These are phyloP conservation scores for Chlorella sp. DNA, from an alignment of 139 green algal genomes.

Conservation along the genomic window DNA sequence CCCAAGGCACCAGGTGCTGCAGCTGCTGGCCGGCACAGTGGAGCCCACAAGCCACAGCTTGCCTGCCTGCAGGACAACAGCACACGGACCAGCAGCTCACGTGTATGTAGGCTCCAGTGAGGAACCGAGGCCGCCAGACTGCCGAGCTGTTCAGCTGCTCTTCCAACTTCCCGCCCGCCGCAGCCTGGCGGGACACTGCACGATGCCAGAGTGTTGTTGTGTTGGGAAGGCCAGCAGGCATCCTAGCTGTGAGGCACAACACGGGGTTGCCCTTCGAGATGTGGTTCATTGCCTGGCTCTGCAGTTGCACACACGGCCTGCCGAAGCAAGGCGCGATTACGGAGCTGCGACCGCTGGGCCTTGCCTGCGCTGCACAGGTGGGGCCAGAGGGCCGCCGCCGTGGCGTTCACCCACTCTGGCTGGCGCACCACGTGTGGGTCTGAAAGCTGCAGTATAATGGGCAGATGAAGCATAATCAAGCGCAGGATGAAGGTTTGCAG, in stretches of 20 bases:
- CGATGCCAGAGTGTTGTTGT: no score
- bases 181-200: background rate
- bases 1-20: no score
- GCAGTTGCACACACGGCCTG: no score
- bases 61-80: background rate
- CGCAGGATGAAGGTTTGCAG: no score
- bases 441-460: background rate
- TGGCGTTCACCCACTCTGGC: slow-evolving; percentile 23
- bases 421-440: slow-evolving; percentile 1
- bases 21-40: background rate
- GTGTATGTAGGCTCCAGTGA: background rate
- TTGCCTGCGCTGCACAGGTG: slow-evolving; percentile 19
- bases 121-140: slow-evolving; percentile 12
- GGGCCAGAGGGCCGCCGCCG: background rate
- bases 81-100: background rate
- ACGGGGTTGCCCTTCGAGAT: no score
- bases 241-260: no score
- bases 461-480: no score
- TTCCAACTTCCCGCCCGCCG: background rate
- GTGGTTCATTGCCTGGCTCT: no score
- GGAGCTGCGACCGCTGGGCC: no score
- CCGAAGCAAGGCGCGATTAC: no score
- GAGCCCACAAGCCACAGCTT: no score
- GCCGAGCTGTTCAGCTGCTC: slow-evolving; percentile 10
- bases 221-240: no score